Evolutionary conservation across 2,329 filamentous ascomycete species (phyloP).

Genomic region (Cadophora gregata): DNA sequence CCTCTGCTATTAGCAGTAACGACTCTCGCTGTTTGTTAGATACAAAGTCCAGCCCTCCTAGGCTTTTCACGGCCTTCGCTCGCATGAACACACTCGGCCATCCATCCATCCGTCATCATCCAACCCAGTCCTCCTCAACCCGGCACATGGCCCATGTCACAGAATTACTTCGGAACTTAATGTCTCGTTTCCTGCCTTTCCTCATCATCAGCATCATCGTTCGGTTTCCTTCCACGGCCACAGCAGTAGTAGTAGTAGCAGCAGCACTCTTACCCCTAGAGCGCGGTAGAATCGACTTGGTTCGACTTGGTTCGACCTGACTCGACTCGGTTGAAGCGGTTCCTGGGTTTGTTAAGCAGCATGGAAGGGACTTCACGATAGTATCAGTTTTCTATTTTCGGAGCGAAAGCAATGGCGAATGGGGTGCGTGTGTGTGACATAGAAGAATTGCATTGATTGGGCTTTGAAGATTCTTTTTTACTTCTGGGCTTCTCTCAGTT

Average conservation of each 20-base stretch:
- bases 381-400: constrained; percentile 39
- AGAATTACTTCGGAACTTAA: constrained; percentile 41
- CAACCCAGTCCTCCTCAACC: constrained; percentile 22
- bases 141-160: constrained; percentile 38
- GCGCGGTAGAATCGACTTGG: too few relatives aligned
- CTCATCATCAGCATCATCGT: constrained; percentile 26
- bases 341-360: constrained; percentile 35
- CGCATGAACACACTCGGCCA: constrained; percentile 25
- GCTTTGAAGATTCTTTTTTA: constrained; percentile 26
- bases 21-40: constrained; percentile 42
- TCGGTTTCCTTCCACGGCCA: constrained; percentile 24
- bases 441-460: constrained; percentile 42
- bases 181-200: constrained; percentile 39
- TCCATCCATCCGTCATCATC: constrained; percentile 25
- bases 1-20: constrained; percentile 38
- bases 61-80: constrained; percentile 21
- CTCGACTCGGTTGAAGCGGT: constrained; percentile 26
- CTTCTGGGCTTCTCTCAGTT: constrained; percentile 34
- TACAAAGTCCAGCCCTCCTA: constrained; percentile 29
- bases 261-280: constrained; percentile 32
- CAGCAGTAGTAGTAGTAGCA: constrained; percentile 23
- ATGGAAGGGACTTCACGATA: constrained; percentile 41
- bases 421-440: constrained; percentile 39
- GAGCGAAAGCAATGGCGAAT: constrained; percentile 43
- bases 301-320: neutral